phyloP scores from a whole-genome alignment of 192 early-diverging fungal genomes.

The Dimargaris verticillata region DNA sequence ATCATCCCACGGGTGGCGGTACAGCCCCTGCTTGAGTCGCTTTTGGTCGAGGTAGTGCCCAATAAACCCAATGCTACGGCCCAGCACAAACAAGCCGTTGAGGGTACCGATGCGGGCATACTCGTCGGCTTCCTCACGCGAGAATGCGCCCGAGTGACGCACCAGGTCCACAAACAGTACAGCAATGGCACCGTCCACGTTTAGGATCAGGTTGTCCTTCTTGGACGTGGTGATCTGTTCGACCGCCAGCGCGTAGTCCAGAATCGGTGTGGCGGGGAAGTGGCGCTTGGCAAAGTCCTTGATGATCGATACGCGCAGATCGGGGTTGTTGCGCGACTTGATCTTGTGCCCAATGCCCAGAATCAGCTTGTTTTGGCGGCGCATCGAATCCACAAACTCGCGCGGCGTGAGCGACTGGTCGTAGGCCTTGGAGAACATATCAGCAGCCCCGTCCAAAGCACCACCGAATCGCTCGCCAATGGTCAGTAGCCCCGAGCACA shows the following conservation, averaged over 20 bases:
- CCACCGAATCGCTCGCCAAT: conserved; percentile 98
- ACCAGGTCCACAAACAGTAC: conserved; percentile 91
- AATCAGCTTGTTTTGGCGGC: conserved; percentile 93
- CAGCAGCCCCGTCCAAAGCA: conserved; percentile 93
- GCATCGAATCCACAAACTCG: conserved; percentile 89
- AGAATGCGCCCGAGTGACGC: conserved; percentile 82
- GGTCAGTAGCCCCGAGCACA: conserved; percentile 86
- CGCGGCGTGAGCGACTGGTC: conserved; percentile 82
- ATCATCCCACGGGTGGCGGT: conserved; percentile 97
- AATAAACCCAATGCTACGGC: conserved; percentile 90
- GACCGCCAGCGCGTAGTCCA: conserved; percentile 85
- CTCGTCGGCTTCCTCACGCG: conserved; percentile 86
- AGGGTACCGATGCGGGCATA: conserved; percentile 88
- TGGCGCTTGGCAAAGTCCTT: conserved; percentile 79
- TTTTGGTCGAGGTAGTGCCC: conserved; percentile 97
- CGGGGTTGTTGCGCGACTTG: conserved; percentile 97
- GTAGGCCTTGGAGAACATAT: conserved; percentile 76
- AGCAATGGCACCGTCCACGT: conserved; percentile 88
- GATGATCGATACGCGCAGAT: conserved; percentile 88
- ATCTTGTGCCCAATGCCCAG: conserved; percentile 98
- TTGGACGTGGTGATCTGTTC: conserved; percentile 92
- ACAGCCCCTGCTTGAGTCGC: conserved; percentile 94
- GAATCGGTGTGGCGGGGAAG: conserved; percentile 73
- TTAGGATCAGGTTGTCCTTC: conserved; percentile 96
- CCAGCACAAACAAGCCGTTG: conserved; percentile 93